These are phyloP conservation scores for Ceratocystis papillata DNA, from an alignment of 2,329 filamentous ascomycete genomes.

Conservation along the genomic window DNA sequence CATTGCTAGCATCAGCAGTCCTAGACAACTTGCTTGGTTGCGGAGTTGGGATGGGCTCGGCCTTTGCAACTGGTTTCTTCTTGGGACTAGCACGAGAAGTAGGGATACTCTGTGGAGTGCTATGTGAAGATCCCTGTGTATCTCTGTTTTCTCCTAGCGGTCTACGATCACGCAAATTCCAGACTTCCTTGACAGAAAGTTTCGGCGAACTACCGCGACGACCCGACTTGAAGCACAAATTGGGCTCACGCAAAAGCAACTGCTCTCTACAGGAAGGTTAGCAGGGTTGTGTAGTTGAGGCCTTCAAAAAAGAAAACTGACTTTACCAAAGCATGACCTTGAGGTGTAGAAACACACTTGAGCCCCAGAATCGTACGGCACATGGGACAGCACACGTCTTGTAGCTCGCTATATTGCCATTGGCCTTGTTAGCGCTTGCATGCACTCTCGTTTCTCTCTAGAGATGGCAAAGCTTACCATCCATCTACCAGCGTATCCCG, in stretches of 20 bases:
- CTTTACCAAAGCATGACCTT: slow-evolving; percentile 34
- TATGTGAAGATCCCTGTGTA: neutral
- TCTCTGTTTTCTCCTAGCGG: neutral
- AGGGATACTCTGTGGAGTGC: neutral
- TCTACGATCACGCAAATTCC: slow-evolving; percentile 9
- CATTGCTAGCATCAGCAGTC: neutral
- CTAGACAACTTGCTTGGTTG: slow-evolving; percentile 15
- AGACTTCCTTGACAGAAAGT: neutral
- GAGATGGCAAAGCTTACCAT: slow-evolving; percentile 29
- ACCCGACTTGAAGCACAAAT: neutral
- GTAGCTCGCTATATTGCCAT: slow-evolving; percentile 30
- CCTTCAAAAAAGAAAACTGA: slow-evolving; percentile 26
- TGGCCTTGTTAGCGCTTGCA: neutral
- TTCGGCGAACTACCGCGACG: neutral
- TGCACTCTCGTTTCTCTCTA: neutral
- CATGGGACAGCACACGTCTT: slow-evolving; percentile 31
- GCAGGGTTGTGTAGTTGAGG: neutral
- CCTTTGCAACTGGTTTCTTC: slow-evolving; percentile 31
- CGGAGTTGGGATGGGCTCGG: slow-evolving; percentile 26
- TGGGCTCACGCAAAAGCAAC: slow-evolving; percentile 30
- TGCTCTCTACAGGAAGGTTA: slow-evolving; percentile 30
- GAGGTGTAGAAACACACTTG: slow-evolving; percentile 31
- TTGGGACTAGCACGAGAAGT: slow-evolving; percentile 28
- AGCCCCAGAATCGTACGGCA: slow-evolving; percentile 32
- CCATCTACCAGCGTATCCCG: slow-evolving; percentile 32